Percentiles rank a stretch among this genome's conserved stretches.
Evolutionary conservation across 176 grass and related monocot species (phyloP).

Genomic region (Aegilops umbellulata): DNA sequence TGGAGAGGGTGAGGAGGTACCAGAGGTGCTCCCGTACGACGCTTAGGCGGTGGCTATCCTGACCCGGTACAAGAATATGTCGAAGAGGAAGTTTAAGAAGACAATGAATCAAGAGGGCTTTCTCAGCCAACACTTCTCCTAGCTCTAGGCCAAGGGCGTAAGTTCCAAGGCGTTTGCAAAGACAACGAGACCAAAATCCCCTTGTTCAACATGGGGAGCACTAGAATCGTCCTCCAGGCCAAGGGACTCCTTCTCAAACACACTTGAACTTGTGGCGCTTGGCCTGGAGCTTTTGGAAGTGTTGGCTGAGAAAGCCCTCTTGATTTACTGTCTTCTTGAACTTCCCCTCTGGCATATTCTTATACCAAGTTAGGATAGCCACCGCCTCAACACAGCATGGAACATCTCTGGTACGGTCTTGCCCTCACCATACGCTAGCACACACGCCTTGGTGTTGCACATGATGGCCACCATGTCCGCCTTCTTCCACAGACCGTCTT

Average conservation of each 20-base stretch:
- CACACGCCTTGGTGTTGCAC: too few species aligned
- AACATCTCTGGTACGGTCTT: too few species aligned
- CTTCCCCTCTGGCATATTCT: too few species aligned
- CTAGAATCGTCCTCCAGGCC: neutral
- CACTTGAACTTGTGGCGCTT: too few species aligned
- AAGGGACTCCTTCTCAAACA: neutral
- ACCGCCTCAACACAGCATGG: too few species aligned
- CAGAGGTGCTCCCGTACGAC: neutral
- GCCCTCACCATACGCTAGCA: too few species aligned
- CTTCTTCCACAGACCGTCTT: too few species aligned
- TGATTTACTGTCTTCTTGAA: too few species aligned
- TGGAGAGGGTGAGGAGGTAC: neutral
- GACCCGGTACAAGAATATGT: neutral
- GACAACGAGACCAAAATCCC: neutral
- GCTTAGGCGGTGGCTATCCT: neutral
- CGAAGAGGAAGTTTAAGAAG: neutral
- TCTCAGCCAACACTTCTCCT: neutral
- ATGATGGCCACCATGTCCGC: too few species aligned
- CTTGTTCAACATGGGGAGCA: neutral
- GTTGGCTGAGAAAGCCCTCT: too few species aligned
- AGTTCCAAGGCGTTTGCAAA: neutral
- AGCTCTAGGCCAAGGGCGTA: neutral
- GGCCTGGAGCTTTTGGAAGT: too few species aligned
- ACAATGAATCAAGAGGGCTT: slow-evolving; percentile 26
- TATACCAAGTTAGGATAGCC: too few species aligned